Conservation (phyloP, 2,329 filamentous ascomycete species). For the Sclerotinia trifoliorum region DNA sequence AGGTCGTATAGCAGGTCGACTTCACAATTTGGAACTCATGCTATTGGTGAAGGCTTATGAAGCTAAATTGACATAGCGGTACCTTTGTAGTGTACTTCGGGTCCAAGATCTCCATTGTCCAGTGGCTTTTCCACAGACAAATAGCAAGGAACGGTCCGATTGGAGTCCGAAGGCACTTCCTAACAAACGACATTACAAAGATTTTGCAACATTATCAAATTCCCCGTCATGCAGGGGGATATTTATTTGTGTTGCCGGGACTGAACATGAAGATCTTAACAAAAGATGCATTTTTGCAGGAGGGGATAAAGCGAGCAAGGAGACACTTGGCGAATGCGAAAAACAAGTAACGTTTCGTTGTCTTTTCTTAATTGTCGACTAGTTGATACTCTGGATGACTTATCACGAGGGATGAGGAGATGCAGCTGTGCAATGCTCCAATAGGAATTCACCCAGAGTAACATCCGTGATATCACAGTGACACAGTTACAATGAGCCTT, state of each 20-base stretch:
- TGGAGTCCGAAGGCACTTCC: conserved; percentile 3
- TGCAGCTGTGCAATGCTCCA: not conserved
- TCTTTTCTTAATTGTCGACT: not conserved
- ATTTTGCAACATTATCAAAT: not conserved
- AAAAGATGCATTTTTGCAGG: not conserved
- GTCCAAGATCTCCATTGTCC: not conserved
- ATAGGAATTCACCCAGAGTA: not conserved
- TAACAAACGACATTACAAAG: conserved; percentile 12
- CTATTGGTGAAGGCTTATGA: not conserved
- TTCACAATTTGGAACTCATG: not conserved
- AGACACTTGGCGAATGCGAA: not conserved
- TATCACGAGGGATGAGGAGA: not conserved
- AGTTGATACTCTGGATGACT: not conserved
- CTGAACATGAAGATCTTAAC: not conserved
- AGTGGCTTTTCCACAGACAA: not conserved
- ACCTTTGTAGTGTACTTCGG: not conserved
- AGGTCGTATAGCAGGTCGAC: not conserved
- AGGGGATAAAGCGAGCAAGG: not conserved
- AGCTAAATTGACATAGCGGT: not conserved
- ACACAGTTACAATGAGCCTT: not conserved
- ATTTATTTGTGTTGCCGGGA: not conserved
- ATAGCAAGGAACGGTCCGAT: not conserved
- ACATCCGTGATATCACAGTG: not conserved
- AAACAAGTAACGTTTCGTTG: not conserved
- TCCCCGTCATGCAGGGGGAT: not conserved